Evolutionary conservation across 2,329 filamentous ascomycete species (phyloP), one percentile per base, ranked within the genome.

Genomic region (Paecilomyces sp.): DNA sequence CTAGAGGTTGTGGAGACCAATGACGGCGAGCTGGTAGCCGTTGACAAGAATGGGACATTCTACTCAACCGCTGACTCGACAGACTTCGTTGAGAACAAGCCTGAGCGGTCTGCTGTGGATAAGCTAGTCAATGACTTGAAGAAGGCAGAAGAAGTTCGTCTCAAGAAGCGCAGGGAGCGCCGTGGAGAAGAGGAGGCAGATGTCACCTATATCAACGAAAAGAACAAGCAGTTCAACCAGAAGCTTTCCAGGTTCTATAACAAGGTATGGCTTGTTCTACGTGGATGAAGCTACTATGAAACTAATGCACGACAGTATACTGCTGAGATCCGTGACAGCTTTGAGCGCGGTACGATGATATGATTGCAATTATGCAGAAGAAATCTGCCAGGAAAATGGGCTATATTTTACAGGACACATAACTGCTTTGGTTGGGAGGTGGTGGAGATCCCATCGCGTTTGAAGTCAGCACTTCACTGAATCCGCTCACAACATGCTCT

Each of bases 161-260:
- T 96, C 70, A 95, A 92, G 83, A 95, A 95, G 80, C 83, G 92
- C 68, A 87, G 85, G 73, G 91, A 95, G 65, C 83, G 92, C 73
- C 85, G 87, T 72, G 88, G 88, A 63, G 91, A 92, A 60, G 92
- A 96, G 64, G 90, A 92, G 55, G 88, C 86, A 30, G 94, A 99
- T 76, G 90, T 97, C 68, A 97, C 93, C 7, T 97, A 96, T 77
- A 99, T 99, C 84, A 99, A 99, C 79, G 92, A 97, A 79, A 97
- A 99, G 88, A 99, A 99, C 83, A 97, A 97, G 83, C 92, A 97
- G 82, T 99, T 99, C 81, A 99, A 99, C 85, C 88, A 96, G 80
- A 97, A 99, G 80, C 81, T 99, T 75, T 83, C 89, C 58, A 83
- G 94, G 66, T 99, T 97, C 80, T 99, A 99, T 78, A 94, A 99